phyloP scores from a whole-genome alignment of 352 stramenopile species.

The Phytophthora agathidicida region DNA sequence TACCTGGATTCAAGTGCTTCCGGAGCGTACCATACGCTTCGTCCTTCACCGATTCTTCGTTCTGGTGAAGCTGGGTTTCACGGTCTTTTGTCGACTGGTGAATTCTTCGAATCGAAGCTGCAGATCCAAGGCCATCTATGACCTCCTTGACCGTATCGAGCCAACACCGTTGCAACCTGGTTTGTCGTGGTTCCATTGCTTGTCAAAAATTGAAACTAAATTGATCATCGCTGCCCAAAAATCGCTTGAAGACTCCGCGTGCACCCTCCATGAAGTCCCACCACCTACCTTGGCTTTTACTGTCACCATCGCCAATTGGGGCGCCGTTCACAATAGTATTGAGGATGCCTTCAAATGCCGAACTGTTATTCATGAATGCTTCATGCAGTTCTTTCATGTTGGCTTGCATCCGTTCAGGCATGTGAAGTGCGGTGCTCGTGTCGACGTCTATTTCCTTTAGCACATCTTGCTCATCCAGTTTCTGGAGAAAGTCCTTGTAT shows the following conservation, averaged over 20 bases:
- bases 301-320: not conserved
- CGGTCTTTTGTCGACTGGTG: not conserved
- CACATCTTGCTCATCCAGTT: not conserved
- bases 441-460: not conserved
- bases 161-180: not conserved
- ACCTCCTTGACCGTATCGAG: not conserved
- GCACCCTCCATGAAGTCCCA: too few relatives aligned
- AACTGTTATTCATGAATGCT: not conserved
- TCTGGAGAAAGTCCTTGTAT: not conserved
- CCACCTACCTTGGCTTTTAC: not conserved
- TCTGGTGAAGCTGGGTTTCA: not conserved
- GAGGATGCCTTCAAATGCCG: slow-evolving; percentile 2
- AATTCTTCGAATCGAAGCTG: not conserved
- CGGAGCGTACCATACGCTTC: not conserved
- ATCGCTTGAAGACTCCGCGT: not conserved
- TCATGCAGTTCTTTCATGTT: slow-evolving; percentile 14
- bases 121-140: not conserved
- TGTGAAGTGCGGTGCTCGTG: not conserved
- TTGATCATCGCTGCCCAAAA: not conserved
- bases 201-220: slow-evolving; percentile 1
- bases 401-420: slow-evolving; percentile 21
- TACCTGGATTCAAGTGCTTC: not conserved
- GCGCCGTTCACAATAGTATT: not conserved
- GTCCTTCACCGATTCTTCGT: not conserved
- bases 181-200: not conserved